Evolutionary conservation across 495 filamentous ascomycete genomes (phyloP).

Genomic region (Neurospora africana): DNA sequence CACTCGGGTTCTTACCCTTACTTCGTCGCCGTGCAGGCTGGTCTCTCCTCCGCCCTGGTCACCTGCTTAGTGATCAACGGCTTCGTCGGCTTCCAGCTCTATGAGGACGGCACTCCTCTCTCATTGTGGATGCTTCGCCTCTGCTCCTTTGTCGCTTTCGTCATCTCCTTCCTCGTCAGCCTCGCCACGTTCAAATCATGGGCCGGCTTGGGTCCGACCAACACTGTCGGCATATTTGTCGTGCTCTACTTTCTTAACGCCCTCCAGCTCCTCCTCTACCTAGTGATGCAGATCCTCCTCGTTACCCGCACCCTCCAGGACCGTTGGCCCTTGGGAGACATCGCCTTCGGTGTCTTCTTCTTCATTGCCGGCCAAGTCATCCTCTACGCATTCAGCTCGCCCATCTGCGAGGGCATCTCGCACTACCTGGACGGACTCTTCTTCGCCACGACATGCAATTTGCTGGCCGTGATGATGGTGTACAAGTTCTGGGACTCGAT

Average conservation of each 20-base stretch:
- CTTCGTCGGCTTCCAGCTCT: constrained; percentile 97
- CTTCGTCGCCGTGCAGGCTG: constrained; percentile 80
- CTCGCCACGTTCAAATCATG: constrained; percentile 89
- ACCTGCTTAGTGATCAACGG: constrained; percentile 91
- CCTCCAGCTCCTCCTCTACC: constrained; percentile 72
- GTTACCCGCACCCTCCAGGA: constrained; percentile 87
- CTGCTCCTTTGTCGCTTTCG: constrained; percentile 68
- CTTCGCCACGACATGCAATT: constrained; percentile 87
- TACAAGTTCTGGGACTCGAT: constrained; percentile 99
- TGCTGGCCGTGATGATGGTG: constrained; percentile 98
- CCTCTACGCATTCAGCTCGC: constrained; percentile 78
- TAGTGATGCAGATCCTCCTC: constrained; percentile 78
- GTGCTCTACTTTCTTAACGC: constrained; percentile 88
- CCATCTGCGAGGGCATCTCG: constrained; percentile 73
- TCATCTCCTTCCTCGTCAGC: constrained; percentile 75
- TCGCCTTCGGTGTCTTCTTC: constrained; percentile 83
- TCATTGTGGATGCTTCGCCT: constrained; percentile 88
- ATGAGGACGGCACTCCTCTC: constrained; percentile 93
- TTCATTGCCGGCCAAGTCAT: constrained; percentile 90
- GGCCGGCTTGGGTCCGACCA: constrained; percentile 74
- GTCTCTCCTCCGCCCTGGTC: constrained; percentile 80
- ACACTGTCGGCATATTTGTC: constrained; percentile 82
- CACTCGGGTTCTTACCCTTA: constrained; percentile 73
- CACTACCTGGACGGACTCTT: constrained; percentile 95
- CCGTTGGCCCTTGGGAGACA: constrained; percentile 89